Base-by-base conservation (phyloP, 306 rosid genomes). In the Glycyrrhiza uralensis region DNA sequence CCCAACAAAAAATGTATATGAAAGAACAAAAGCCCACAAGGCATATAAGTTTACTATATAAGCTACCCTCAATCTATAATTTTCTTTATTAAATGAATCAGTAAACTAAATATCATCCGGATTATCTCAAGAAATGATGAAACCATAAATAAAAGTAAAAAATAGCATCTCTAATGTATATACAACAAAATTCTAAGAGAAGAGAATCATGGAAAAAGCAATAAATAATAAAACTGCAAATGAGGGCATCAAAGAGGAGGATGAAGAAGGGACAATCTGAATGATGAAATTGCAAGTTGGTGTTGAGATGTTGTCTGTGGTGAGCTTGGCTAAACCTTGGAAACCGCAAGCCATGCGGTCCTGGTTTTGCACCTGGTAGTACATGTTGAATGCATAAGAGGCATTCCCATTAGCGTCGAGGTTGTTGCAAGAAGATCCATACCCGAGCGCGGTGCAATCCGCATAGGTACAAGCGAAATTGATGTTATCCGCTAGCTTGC, bases 381-480 rank as follows among this genome's bases (percentile, higher is more conserved):
- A 94, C 97, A 88, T 85, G 49, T 91, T 94, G 60, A 94, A 94
- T 0, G 99, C 99, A 50, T 94, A 94, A 0, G 99, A 94, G 3
- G 90, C 96, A 71, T 94, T 91, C 42, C 96, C 99, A 69, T 89
- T 88, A 4, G 91, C 89, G 54, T 91, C 99, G 79, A 94, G 51
- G 17, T 22, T 76, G 64, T 94, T 94, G 87, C 99, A 94, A 47
- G 97, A 86, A 9, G 99, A 94, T 2, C 99, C 97, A 45, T 94
- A 94, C 7, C 90, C 96, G 4, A 94, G 95, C 8, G 97, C 79
- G 1, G 99, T 94, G 81, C 99, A 94, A 61, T 94, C 99, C 1
- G 85, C 75, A 24, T 1, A 77, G 6, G 97, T 84, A 86, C 99
- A 94, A 3, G 99, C 97, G 49, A 54, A 94, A 6, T 89, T 42